Conservation (phyloP, 2,329 filamentous ascomycete species). For the Fusarium coicis region DNA sequence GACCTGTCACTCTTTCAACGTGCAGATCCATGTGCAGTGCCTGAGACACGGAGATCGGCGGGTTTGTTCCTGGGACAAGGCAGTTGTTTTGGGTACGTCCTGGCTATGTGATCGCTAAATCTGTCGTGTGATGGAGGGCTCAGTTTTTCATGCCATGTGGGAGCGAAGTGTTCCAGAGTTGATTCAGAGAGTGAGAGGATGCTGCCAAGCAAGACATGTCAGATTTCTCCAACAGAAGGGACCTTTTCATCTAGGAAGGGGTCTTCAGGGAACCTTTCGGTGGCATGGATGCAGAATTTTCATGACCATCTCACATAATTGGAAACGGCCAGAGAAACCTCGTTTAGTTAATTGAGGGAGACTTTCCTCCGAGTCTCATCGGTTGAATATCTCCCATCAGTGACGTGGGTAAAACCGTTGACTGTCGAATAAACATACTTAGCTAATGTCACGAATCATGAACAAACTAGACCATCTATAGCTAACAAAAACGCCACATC, state of each 20-base stretch:
- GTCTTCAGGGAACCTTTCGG: no score
- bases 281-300: not conserved
- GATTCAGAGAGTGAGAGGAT: no score
- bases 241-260: not conserved
- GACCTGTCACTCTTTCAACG: not conserved
- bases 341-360: fast-evolving
- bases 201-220: not conserved
- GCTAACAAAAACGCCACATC: not conserved
- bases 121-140: conserved; percentile 1
- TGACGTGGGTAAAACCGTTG: not conserved
- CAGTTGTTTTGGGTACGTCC: not conserved
- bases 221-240: not conserved
- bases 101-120: not conserved
- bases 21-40: not conserved
- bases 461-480: no score
- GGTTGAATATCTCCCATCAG: not conserved
- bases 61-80: not conserved
- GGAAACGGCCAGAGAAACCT: fast-evolving
- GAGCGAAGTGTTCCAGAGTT: not conserved
- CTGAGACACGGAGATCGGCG: conserved; percentile 11
- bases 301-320: not conserved
- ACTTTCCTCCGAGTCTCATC: not conserved
- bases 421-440: not conserved
- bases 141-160: not conserved
- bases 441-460: no score